Evolutionary conservation across 176 grass and related monocot species (phyloP).

Genomic region (Carex parvula): DNA sequence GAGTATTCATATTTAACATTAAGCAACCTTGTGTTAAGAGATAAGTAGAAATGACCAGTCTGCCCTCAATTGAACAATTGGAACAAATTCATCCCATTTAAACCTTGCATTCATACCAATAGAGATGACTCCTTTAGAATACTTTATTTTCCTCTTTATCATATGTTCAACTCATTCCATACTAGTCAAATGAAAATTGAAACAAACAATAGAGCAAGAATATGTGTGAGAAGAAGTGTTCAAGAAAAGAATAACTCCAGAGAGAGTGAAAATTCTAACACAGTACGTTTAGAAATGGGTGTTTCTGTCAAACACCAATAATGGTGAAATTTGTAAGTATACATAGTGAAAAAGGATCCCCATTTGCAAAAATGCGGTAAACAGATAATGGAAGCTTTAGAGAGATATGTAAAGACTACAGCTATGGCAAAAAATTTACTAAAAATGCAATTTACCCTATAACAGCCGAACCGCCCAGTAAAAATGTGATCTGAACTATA

Average conservation of each 20-base stretch:
- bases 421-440: neutral
- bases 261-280: neutral
- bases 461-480: conserved; percentile 67
- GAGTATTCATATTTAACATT: neutral
- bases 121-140: neutral
- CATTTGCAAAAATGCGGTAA: neutral
- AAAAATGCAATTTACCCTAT: conserved; percentile 46
- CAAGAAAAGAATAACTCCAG: conserved; percentile 4
- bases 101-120: neutral
- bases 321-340: neutral
- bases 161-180: conserved; percentile 1
- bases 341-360: neutral
- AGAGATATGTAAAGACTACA: neutral
- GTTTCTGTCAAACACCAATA: neutral
- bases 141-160: neutral
- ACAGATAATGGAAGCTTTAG: neutral
- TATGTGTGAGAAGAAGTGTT: neutral
- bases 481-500: conserved; percentile 56
- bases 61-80: neutral
- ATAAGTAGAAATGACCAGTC: neutral
- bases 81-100: neutral
- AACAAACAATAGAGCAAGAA: neutral
- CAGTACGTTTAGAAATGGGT: neutral
- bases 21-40: neutral
- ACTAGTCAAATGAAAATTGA: neutral